These are phyloP conservation scores for Tetrapisispora nanseiensis DNA, from an alignment of 805 yeast genomes.

Conservation along the genomic window DNA sequence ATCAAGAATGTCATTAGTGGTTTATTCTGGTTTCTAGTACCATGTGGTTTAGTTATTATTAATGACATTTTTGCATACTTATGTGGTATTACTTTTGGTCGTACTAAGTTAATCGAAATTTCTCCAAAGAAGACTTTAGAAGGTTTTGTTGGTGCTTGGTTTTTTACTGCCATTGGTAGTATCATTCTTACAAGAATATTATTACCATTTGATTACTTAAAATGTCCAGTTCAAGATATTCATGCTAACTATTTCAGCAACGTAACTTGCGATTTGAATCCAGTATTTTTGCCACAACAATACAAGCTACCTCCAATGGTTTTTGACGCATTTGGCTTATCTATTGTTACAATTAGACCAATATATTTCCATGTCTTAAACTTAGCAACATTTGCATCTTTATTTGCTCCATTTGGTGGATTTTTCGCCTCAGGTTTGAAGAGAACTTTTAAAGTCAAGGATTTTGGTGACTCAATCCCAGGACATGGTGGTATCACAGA, in stretches of 20 bases:
- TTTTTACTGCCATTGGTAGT: conserved; percentile 75
- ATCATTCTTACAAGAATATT: conserved; percentile 54
- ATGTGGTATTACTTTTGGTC: conserved; percentile 95
- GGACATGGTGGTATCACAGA: conserved; percentile 99
- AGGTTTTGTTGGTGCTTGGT: conserved; percentile 97
- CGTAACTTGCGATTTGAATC: conserved; percentile 71
- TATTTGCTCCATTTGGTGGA: conserved; percentile 97
- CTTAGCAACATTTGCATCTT: conserved; percentile 88
- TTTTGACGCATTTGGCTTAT: conserved; percentile 38
- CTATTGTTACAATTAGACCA: conserved; percentile 61
- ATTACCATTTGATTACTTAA: conserved; percentile 60
- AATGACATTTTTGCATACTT: conserved; percentile 94
- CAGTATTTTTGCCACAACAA: conserved; percentile 76
- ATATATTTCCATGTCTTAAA: conserved; percentile 81
- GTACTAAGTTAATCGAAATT: conserved; percentile 81
- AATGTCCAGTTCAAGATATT: conserved; percentile 74
- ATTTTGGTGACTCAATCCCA: conserved; percentile 96
- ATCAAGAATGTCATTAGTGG: conserved; percentile 85
- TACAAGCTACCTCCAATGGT: conserved; percentile 66
- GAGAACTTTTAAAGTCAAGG: conserved; percentile 92
- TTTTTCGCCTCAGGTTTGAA: conserved; percentile 96
- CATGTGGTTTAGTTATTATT: conserved; percentile 83
- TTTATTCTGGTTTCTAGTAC: conserved; percentile 87
- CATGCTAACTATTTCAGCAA: conserved; percentile 51
- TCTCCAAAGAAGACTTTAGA: conserved; percentile 97